Evolutionary conservation across 2,329 filamentous ascomycete genomes (phyloP).

Genomic region (Aspergillus intermedius): DNA sequence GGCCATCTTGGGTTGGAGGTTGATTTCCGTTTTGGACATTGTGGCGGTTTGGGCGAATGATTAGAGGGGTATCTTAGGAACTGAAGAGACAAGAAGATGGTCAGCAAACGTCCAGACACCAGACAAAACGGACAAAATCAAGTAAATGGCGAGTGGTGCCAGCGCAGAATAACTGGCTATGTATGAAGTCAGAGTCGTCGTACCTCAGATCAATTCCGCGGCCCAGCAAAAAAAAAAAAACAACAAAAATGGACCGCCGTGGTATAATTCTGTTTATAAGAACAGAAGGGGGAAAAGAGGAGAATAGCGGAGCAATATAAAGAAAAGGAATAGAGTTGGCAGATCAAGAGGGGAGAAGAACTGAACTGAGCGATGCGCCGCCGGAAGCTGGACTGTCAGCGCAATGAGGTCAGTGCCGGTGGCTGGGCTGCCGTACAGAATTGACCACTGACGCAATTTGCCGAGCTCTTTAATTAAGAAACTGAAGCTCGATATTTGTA

Average conservation of each 20-base stretch:
- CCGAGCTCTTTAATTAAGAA: too few relatives aligned
- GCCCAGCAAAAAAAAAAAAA: background rate
- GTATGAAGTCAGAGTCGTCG: background rate
- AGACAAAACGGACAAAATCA: conserved; percentile 1
- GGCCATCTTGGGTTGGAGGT: conserved; percentile 46
- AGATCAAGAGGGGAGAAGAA: conserved; percentile 3
- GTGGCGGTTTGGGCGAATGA: conserved; percentile 6
- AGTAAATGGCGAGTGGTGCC: conserved; percentile 5
- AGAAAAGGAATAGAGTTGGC: conserved; percentile 6
- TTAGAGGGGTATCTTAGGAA: background rate
- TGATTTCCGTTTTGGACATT: conserved; percentile 27
- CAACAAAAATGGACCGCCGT: background rate
- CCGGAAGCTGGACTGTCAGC: conserved; percentile 4
- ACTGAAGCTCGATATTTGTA: too few relatives aligned
- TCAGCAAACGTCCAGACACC: background rate
- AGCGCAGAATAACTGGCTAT: background rate
- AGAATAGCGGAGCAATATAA: background rate
- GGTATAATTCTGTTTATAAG: background rate
- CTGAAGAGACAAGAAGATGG: background rate
- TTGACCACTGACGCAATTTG: too few relatives aligned
- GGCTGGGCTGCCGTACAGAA: background rate
- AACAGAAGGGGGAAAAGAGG: background rate
- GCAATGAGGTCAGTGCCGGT: conserved; percentile 10
- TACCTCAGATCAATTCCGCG: background rate
- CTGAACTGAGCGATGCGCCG: conserved; percentile 3